Conservation (phyloP, 164 flowering plant species). For the Annona cherimola region DNA sequence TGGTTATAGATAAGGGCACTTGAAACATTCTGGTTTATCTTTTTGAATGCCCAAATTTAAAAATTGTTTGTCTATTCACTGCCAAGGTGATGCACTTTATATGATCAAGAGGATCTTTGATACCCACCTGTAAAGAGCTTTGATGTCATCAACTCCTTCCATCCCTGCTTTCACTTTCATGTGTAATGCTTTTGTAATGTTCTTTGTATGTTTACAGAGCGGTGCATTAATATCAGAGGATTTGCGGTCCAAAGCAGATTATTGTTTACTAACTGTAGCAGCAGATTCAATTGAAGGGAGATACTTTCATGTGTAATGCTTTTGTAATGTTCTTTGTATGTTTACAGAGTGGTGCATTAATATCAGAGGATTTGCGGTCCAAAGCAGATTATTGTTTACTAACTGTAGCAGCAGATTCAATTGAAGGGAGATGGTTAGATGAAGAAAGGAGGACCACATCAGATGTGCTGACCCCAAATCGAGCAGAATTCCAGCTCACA, state of each 20-base stretch:
- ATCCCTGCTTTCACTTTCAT: neutral
- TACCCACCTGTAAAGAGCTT: neutral
- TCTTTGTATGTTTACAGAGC: conserved; percentile 39
- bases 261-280: conserved; percentile 48
- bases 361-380: conserved; percentile 51
- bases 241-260: conserved; percentile 56
- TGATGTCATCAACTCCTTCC: neutral
- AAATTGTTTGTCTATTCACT: too few species aligned
- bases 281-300: conserved; percentile 48
- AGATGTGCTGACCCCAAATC: conserved; percentile 21
- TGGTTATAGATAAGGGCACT: too few species aligned
- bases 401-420: conserved; percentile 45
- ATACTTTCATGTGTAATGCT: conserved; percentile 3
- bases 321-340: neutral
- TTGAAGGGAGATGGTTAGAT: conserved; percentile 43
- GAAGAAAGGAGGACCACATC: conserved; percentile 25
- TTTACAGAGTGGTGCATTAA: conserved; percentile 65
- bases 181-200: neutral
- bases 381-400: conserved; percentile 54
- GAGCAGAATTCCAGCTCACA: conserved; percentile 68
- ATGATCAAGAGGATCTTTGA: neutral
- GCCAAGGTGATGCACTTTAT: neutral
- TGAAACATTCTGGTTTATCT: too few species aligned
- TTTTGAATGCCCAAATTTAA: too few species aligned
- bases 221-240: conserved; percentile 53